Conservation (phyloP, 176 grass and related monocot species). For the Triticum urartu region DNA sequence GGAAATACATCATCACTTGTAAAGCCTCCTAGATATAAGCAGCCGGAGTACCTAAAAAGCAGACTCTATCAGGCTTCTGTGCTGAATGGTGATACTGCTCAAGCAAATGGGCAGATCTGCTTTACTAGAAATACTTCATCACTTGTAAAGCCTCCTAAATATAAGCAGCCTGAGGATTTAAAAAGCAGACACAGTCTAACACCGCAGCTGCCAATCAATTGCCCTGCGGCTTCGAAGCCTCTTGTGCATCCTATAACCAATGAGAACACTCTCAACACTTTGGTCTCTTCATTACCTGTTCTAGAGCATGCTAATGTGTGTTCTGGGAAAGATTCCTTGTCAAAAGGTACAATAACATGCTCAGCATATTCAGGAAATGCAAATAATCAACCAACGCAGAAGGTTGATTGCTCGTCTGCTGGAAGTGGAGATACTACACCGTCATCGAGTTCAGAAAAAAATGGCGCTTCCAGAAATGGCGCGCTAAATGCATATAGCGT, state of each 20-base stretch:
- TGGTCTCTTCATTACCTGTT: conserved; percentile 11
- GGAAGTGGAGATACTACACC: conserved; percentile 3
- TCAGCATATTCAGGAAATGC: conserved; percentile 12
- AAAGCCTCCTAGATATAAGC: conserved; percentile 39
- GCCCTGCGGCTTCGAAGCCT: conserved; percentile 25
- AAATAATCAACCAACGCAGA: conserved; percentile 21
- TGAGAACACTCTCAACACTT: conserved; percentile 8
- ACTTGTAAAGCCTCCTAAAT: conserved; percentile 37
- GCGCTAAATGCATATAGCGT: neutral
- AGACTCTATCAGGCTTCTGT: conserved; percentile 38
- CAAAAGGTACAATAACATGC: neutral
- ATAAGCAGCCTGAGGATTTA: conserved; percentile 27
- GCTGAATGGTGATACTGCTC: conserved; percentile 28
- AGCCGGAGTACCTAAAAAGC: conserved; percentile 15
- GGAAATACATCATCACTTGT: conserved; percentile 36
- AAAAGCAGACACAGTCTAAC: conserved; percentile 30
- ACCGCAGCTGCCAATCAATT: conserved; percentile 30
- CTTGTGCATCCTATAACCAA: conserved; percentile 1
- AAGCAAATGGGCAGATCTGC: conserved; percentile 34
- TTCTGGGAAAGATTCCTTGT: conserved; percentile 20
- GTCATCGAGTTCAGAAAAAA: conserved; percentile 11
- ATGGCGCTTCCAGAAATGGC: conserved; percentile 22
- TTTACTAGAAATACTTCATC: conserved; percentile 25
- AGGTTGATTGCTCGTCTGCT: conserved; percentile 12
- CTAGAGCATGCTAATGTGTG: neutral